Conservation (phyloP, 2,329 filamentous ascomycete species). For the Ophiocordyceps robertsii region DNA sequence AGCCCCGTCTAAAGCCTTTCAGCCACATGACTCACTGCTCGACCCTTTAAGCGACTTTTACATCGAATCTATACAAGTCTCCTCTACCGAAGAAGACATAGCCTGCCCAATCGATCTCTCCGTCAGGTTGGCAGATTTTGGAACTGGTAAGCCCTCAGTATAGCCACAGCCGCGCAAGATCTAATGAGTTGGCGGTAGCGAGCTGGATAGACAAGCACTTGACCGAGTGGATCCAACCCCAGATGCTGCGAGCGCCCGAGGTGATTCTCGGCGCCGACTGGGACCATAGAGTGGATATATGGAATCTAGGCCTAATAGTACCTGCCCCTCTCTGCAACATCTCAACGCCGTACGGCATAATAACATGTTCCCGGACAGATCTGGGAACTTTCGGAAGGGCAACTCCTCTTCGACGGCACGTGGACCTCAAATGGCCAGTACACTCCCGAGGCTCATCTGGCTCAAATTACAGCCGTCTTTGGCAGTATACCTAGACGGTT, state of each 20-base stretch:
- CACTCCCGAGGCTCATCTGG: slow-evolving; percentile 11
- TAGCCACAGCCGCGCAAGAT: neutral
- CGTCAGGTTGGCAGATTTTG: slow-evolving; percentile 9
- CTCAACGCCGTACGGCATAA: neutral
- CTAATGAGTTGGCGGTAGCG: slow-evolving; percentile 3
- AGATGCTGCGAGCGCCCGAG: slow-evolving; percentile 11
- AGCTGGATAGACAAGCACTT: slow-evolving; percentile 12
- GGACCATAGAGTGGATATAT: slow-evolving; percentile 12
- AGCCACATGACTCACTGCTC: neutral
- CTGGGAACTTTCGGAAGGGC: slow-evolving; percentile 10
- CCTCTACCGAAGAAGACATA: slow-evolving; percentile 7
- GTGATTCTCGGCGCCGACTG: slow-evolving; percentile 12
- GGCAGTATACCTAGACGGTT: slow-evolving; percentile 6
- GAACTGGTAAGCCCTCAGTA: slow-evolving; percentile 5
- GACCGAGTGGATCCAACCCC: slow-evolving; percentile 13
- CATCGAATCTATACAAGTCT: slow-evolving; percentile 5
- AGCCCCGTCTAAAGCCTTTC: slow-evolving; percentile 7
- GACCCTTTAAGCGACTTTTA: slow-evolving; percentile 5
- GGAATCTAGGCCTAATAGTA: slow-evolving; percentile 9
- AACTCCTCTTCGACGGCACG: slow-evolving; percentile 10
- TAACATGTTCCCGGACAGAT: neutral
- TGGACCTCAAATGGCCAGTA: slow-evolving; percentile 8
- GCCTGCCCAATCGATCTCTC: slow-evolving; percentile 2
- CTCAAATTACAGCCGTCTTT: slow-evolving; percentile 10
- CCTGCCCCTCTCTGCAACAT: neutral